These are phyloP conservation scores for Fusarium sp. DNA, from an alignment of 2,329 filamentous ascomycete genomes.

Conservation along the genomic window DNA sequence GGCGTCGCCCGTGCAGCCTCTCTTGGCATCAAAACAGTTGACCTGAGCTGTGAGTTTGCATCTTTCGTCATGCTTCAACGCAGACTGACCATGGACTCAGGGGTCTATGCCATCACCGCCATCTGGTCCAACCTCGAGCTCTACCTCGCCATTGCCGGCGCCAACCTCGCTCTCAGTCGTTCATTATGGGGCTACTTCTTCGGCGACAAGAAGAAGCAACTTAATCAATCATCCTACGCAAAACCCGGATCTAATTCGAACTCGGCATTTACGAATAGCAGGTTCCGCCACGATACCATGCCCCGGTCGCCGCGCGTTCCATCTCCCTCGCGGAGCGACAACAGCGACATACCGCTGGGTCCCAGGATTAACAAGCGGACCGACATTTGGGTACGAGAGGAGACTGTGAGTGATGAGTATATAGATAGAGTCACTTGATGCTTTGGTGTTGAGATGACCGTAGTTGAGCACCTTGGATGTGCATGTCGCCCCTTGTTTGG, in stretches of 20 bases:
- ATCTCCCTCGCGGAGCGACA: conserved; percentile 21
- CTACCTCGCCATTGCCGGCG: conserved; percentile 57
- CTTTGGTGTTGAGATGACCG: too few species aligned
- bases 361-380: conserved; percentile 17
- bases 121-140: conserved; percentile 59
- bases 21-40: conserved; percentile 38
- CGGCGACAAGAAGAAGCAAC: neutral
- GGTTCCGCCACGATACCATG: conserved; percentile 21
- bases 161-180: conserved; percentile 46
- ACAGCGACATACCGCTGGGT: conserved; percentile 43
- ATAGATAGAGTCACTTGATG: neutral
- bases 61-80: too few species aligned
- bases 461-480: too few species aligned
- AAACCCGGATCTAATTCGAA: conserved; percentile 23
- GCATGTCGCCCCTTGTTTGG: too few species aligned
- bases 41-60: conserved; percentile 37
- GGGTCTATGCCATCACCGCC: conserved; percentile 53
- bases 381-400: conserved; percentile 25
- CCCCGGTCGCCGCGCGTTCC: conserved; percentile 17
- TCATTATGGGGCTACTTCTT: conserved; percentile 41
- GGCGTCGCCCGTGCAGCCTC: conserved; percentile 42
- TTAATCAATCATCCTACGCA: conserved; percentile 30
- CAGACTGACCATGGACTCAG: conserved; percentile 29
- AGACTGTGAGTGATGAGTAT: neutral
- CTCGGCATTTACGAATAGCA: conserved; percentile 22